These are phyloP conservation scores for Solanum clarkiae DNA, from an alignment of 257 asterid species.

Conservation along the genomic window DNA sequence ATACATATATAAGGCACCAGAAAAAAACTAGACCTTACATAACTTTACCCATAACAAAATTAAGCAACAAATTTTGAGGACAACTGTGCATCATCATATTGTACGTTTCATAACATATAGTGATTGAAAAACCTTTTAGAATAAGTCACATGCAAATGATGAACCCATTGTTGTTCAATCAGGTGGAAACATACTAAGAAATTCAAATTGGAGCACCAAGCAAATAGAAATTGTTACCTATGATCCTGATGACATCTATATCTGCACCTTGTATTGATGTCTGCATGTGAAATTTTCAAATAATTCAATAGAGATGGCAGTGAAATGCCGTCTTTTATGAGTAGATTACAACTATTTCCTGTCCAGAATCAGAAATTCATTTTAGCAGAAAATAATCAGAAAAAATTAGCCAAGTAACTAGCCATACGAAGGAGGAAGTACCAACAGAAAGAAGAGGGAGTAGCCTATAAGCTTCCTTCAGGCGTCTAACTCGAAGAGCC, in stretches of 20 bases:
- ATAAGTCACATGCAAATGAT: not conserved
- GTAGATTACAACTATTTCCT: constrained; percentile 10
- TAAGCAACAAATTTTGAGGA: not conserved
- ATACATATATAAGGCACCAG: not conserved
- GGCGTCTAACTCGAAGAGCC: constrained; percentile 35
- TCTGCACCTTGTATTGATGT: constrained; percentile 5
- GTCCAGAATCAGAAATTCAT: not conserved
- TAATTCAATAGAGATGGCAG: constrained; percentile 11
- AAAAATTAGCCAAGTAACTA: not conserved
- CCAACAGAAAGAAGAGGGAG: constrained; percentile 35
- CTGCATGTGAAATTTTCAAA: constrained; percentile 3
- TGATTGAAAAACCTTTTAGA: not conserved
- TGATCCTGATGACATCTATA: constrained; percentile 11
- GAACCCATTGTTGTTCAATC: not conserved
- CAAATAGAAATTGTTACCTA: constrained; percentile 27
- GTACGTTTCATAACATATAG: not conserved
- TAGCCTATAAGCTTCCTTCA: constrained; percentile 16
- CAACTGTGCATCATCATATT: not conserved
- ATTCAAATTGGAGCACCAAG: not conserved
- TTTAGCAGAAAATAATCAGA: not conserved
- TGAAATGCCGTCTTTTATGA: constrained; percentile 9
- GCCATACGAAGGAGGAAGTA: not conserved
- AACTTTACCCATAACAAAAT: not conserved
- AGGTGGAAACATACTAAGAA: not conserved
- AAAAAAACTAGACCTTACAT: not conserved